Percentiles rank a stretch among this genome's conserved stretches.
Conservation (phyloP, 129 eudicot species). For the Smallanthus sonchifolius region DNA sequence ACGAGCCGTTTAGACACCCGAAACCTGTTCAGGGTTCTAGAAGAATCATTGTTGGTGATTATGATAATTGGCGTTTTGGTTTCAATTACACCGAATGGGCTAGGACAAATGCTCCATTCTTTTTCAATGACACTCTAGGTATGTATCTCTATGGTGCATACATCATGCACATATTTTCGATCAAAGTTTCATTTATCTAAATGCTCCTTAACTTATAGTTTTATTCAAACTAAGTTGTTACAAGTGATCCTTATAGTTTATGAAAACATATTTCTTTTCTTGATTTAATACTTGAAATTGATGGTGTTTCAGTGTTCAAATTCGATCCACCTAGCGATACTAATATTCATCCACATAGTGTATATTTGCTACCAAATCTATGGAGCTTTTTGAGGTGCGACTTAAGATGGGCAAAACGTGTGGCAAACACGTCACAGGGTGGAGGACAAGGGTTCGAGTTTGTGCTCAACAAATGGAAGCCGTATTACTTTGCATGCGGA, state of each 20-base stretch:
- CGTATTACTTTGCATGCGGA: slow-evolving; percentile 69
- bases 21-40: slow-evolving; percentile 33
- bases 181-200: no score
- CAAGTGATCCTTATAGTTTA: neutral
- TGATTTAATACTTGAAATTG: neutral
- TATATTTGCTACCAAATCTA: slow-evolving; percentile 50
- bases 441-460: slow-evolving; percentile 67
- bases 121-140: slow-evolving; percentile 59
- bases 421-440: slow-evolving; percentile 47
- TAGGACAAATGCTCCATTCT: slow-evolving; percentile 49
- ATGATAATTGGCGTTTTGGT: slow-evolving; percentile 65
- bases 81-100: slow-evolving; percentile 69
- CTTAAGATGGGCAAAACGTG: slow-evolving; percentile 41
- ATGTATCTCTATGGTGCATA: neutral
- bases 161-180: neutral
- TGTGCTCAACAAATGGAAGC: slow-evolving; percentile 57
- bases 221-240: neutral
- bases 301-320: slow-evolving; percentile 53
- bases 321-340: slow-evolving; percentile 59
- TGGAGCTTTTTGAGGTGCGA: slow-evolving; percentile 65
- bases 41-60: slow-evolving; percentile 54
- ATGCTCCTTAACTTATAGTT: no score
- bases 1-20: slow-evolving; percentile 26
- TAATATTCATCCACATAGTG: slow-evolving; percentile 52
- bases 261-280: neutral